Base-by-base conservation (phyloP, 2,329 filamentous ascomycete species). In the Colletotrichum tamarilloi region DNA sequence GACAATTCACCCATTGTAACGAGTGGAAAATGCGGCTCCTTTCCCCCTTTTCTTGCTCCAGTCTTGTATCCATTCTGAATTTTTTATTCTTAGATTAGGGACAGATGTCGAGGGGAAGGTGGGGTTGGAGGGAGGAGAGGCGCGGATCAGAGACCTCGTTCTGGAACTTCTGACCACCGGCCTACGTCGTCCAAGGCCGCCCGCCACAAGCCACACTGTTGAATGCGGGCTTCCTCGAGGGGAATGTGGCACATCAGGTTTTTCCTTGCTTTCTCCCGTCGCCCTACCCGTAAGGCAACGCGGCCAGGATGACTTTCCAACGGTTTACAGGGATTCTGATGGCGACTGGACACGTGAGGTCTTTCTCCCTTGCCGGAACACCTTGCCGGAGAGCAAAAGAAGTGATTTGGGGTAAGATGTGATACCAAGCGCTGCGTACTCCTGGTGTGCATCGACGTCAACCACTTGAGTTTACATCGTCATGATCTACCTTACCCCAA, bases 181-280 rank as follows among this genome's bases (percentile, higher is more conserved):
- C 52, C 60, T 67, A 71, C 68, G 63, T 71, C 69, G 69, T 52
- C 69, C 65, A 72, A 72, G 69, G 14, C 57, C 26, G 38, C 38
- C 38, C 5, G 5, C 30, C 30, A 32, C 56, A 35, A 28, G 16
- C n/a, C 26, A 38, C 62, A 32, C 46, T 19, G 22, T 52, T 11
- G 42, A 49, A n/a, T 49, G 42, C 42, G 4, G 42, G 42, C 42
- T 49, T n/a, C 38, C 5, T 35, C 11, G 16, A 16, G 19, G 42
- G 42, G 19, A 49, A 49, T 49, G 42, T 11, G 42, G 42, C 42
- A n/a, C 42, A 8, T 49, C 42, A 11, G 19, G 42, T 49, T 42
- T 42, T 35, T 49, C 42, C 42, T 49, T 49, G 42, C 42, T 49
- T 49, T 49, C 42, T 49, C 16, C 38, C 38, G 38, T 49, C 42